Base-by-base conservation (phyloP, 306 rosid genomes). In the Arachis hypogaea region DNA sequence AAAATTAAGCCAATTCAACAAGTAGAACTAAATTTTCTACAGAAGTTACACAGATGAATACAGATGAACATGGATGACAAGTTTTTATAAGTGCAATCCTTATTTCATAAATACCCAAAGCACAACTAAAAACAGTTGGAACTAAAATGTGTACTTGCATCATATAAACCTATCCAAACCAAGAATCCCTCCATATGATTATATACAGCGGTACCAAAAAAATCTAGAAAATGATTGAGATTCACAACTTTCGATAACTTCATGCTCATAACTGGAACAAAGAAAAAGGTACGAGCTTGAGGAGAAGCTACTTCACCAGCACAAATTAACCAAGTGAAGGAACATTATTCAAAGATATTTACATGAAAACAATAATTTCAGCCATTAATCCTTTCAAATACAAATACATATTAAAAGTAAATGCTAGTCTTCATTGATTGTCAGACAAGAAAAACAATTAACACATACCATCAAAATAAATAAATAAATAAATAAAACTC, bases 361-460 rank as follows among this genome's bases (percentile, higher is more conserved):
- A 63, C 43, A 40, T 61, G 38, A 11, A 50, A 57, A 45, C 59
- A 60, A 81, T 61, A 67, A 54, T 36, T 77, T 52, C 44, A 70
- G 6, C 49, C 22, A 74, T 49, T 50, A 47, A 64, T 7, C 40
- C 5, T 60, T 63, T 68, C 69, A 22, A 4, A 55, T 46, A 67
- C 11, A 38, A 30, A 1, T 46, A 52, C 38, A 33, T 33, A 33
- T 6, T 22, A 50, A 63, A 36, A 47, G 10, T 7, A 7, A 59
- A 40, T 29, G 33, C 5, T 59, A 54, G 42, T 59, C 10, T 16
- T 14, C 9, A 38, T 33, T 50, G 43, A 38, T 33, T 50, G 43
- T 43, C 7, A 18, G 11, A 59, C 36, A 33, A 46, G 44, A 33
- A 33, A 30, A 3, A 33, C 9, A 36, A 28, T 36, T 11, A 7